Percentiles rank a stretch among this genome's conserved stretches.
Conservation (phyloP, 2,329 filamentous ascomycete species). For the Alternaria sp. region DNA sequence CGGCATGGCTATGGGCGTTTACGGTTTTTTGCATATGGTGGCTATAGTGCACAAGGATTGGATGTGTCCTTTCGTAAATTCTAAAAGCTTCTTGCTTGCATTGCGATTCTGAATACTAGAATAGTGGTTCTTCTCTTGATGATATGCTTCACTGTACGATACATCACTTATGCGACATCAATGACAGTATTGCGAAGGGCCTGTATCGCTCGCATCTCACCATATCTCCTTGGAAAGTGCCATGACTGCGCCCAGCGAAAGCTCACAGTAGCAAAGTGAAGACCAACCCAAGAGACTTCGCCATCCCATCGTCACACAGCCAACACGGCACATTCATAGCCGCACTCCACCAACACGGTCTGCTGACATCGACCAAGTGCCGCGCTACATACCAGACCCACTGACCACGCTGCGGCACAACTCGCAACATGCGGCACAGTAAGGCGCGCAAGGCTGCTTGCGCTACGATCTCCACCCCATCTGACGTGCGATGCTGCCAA, state of each 20-base stretch:
- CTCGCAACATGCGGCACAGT: not conserved
- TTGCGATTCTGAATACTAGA: not conserved
- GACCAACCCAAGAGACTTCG: not conserved
- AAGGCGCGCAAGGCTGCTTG: not conserved
- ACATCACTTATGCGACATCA: not conserved
- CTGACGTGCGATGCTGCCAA: not conserved
- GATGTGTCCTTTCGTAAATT: not conserved
- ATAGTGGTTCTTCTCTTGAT: not conserved
- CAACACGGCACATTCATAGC: not conserved
- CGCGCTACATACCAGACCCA: not conserved
- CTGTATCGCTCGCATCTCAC: not conserved
- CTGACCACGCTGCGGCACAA: slow-evolving; percentile 6
- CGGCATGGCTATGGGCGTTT: slow-evolving; percentile 3
- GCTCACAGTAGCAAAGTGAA: not conserved
- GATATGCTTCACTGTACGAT: not conserved
- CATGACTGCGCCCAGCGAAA: not conserved
- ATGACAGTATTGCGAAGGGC: not conserved
- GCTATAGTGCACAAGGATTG: not conserved
- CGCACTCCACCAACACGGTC: slow-evolving; percentile 8
- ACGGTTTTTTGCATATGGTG: not conserved
- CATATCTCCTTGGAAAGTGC: not conserved
- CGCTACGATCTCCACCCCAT: not conserved
- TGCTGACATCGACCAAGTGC: not conserved
- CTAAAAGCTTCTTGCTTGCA: not conserved
- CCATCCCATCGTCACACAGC: not conserved